phyloP scores from a whole-genome alignment of 306 rosid genomes.

The Rubus idaeus region DNA sequence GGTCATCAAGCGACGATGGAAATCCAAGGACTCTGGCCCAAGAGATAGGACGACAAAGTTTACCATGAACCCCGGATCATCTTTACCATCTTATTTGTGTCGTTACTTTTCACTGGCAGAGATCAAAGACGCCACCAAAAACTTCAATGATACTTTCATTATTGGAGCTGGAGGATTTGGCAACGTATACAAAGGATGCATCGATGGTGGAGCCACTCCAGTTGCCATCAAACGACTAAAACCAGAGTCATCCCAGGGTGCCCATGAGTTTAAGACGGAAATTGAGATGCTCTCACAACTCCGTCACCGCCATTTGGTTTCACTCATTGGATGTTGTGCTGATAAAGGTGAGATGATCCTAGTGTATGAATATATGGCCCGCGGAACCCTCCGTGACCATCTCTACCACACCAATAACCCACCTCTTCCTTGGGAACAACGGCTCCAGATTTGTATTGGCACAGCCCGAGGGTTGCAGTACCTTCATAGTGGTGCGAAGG shows the following conservation, averaged over 20 bases:
- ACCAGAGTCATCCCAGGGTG: slow-evolving; percentile 37
- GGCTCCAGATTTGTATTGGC: slow-evolving; percentile 30
- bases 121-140: slow-evolving; percentile 36
- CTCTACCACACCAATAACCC: slow-evolving; percentile 16
- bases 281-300: slow-evolving; percentile 37
- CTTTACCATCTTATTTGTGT: slow-evolving; percentile 23
- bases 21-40: neutral
- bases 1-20: neutral
- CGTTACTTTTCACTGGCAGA: slow-evolving; percentile 32
- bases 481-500: slow-evolving; percentile 19
- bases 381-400: slow-evolving; percentile 18
- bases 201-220: neutral
- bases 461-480: slow-evolving; percentile 30
- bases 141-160: slow-evolving; percentile 19
- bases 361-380: slow-evolving; percentile 32
- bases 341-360: slow-evolving; percentile 31
- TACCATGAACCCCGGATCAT: slow-evolving; percentile 3
- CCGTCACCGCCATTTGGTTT: slow-evolving; percentile 33
- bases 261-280: slow-evolving; percentile 38
- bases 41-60: neutral
- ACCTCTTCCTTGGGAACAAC: slow-evolving; percentile 28
- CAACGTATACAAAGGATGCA: slow-evolving; percentile 37
- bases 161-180: slow-evolving; percentile 49
- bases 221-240: slow-evolving; percentile 39
- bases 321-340: slow-evolving; percentile 25